Evolutionary conservation across 331 rosid species (phyloP).

Genomic region (Rosa hybrid): DNA sequence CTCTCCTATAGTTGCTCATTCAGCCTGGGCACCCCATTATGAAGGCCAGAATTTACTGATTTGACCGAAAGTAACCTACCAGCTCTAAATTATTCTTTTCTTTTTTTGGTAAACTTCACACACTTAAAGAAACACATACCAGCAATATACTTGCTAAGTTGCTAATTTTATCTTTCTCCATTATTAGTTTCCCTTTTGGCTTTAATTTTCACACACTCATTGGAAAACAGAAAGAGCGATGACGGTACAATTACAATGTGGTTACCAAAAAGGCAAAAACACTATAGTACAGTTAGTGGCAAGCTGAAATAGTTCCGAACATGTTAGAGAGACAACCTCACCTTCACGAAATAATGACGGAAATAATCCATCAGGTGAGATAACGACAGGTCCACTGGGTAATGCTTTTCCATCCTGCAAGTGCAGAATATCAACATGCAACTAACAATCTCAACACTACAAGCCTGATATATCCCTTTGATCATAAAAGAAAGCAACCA

Average conservation of each 20-base stretch:
- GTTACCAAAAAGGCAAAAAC: not conserved
- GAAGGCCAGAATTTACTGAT: not conserved
- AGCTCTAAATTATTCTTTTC: not conserved
- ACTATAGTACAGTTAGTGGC: not conserved
- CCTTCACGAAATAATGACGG: conserved; percentile 96
- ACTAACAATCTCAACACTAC: conserved; percentile 10
- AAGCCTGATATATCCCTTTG: not conserved
- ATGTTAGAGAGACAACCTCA: conserved; percentile 26
- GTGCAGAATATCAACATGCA: conserved; percentile 11
- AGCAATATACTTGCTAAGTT: not conserved
- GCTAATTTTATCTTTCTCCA: not conserved
- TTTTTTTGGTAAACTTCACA: not conserved
- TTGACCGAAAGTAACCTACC: not conserved
- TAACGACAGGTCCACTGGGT: conserved; percentile 91
- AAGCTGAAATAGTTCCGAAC: conserved; percentile 17
- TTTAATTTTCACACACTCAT: not conserved
- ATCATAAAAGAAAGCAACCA: conserved; percentile 14
- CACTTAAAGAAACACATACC: not conserved
- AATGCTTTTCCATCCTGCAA: conserved; percentile 85
- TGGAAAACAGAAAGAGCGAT: not conserved
- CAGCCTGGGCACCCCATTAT: not conserved
- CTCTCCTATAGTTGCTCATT: not conserved
- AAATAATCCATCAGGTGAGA: conserved; percentile 93
- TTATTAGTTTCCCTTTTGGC: conserved; percentile 6
- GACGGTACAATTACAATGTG: not conserved